Percentiles rank a stretch among this genome's conserved stretches.
Evolutionary conservation across 179 eudicot genomes (phyloP).

Genomic region (Amaranthus tricolor): DNA sequence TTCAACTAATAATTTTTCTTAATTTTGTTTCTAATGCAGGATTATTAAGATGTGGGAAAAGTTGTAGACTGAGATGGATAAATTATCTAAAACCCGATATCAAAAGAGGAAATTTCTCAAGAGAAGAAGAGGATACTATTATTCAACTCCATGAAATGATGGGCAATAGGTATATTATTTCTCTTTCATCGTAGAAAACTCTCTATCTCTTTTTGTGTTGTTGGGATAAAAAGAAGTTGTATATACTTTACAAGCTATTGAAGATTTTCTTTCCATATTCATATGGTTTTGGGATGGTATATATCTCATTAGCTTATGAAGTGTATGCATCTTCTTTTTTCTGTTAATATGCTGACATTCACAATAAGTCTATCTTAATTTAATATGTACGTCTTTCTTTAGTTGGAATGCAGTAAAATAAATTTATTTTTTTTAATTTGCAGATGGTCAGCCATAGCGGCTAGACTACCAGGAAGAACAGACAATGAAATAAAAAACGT

Average conservation of each 20-base stretch:
- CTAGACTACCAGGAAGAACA: constrained; percentile 38
- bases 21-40: constrained; percentile 12
- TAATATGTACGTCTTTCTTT: too few relatives aligned
- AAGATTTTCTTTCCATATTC: too few relatives aligned
- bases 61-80: constrained; percentile 39
- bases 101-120: constrained; percentile 36
- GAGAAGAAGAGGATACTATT: constrained; percentile 39
- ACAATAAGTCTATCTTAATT: too few relatives aligned
- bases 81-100: constrained; percentile 35
- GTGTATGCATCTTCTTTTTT: too few relatives aligned
- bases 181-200: not conserved
- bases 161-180: constrained; percentile 31
- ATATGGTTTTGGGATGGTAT: too few relatives aligned
- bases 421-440: not conserved
- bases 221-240: too few relatives aligned
- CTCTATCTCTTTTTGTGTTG: too few relatives aligned
- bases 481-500: constrained; percentile 39
- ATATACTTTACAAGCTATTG: too few relatives aligned
- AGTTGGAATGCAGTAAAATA: not conserved
- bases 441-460: constrained; percentile 40
- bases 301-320: too few relatives aligned
- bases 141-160: constrained; percentile 37
- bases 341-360: too few relatives aligned
- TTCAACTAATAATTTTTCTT: not conserved
- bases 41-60: constrained; percentile 40